Evolutionary conservation across 805 yeast genomes (phyloP).

Genomic region (Priceomyces fermenticarens): DNA sequence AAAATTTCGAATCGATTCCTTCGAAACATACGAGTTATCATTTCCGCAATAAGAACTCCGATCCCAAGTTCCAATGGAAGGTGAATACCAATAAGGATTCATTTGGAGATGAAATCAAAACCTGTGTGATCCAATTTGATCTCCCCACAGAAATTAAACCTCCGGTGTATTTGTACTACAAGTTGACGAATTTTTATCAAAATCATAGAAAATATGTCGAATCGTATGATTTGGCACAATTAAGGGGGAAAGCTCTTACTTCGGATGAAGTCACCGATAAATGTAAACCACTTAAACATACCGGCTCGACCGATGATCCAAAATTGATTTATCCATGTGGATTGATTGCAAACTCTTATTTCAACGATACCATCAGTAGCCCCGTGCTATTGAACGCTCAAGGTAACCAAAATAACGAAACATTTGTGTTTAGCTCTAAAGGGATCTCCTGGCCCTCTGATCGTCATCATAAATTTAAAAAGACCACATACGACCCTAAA

Average conservation of each 20-base stretch:
- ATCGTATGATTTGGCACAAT: conserved; percentile 76
- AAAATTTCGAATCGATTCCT: conserved; percentile 53
- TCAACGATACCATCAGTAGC: conserved; percentile 78
- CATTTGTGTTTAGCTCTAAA: conserved; percentile 42
- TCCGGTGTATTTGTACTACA: conserved; percentile 77
- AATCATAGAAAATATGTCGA: conserved; percentile 93
- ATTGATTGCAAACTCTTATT: conserved; percentile 84
- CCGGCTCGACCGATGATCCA: conserved; percentile 37
- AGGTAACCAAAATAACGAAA: conserved; percentile 41
- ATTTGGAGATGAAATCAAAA: conserved; percentile 33
- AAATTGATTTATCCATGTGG: conserved; percentile 86
- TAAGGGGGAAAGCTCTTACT: conserved; percentile 70
- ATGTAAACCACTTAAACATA: conserved; percentile 37
- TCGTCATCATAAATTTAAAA: conserved; percentile 59
- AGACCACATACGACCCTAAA: conserved; percentile 60
- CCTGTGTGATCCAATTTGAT: conserved; percentile 69
- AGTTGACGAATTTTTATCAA: conserved; percentile 86
- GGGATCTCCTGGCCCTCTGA: conserved; percentile 89
- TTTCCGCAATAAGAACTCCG: conserved; percentile 47
- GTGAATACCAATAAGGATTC: conserved; percentile 31
- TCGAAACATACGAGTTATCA: conserved; percentile 54
- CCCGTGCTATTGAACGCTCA: conserved; percentile 47
- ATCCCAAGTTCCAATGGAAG: conserved; percentile 65
- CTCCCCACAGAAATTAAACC: conserved; percentile 68
- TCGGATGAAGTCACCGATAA: conserved; percentile 43